Percentiles rank a stretch among this genome's conserved stretches.
phyloP scores from a whole-genome alignment of 805 yeast genomes.

The Komagataella mondaviorum region DNA sequence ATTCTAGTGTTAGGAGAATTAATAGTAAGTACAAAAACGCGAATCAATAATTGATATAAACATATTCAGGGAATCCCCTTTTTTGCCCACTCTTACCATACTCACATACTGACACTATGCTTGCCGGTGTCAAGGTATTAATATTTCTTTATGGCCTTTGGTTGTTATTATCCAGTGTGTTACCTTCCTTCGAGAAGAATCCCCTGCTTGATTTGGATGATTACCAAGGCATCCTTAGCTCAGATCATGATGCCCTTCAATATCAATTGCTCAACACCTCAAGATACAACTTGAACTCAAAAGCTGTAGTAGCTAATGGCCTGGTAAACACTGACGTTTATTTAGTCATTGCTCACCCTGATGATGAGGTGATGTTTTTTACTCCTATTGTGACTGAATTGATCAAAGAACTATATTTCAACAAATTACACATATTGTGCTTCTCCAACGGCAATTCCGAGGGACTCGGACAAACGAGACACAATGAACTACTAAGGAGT shows the following conservation, averaged over 20 bases:
- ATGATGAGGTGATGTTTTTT: constrained; percentile 97
- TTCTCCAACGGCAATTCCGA: constrained; percentile 69
- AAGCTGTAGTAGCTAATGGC: constrained; percentile 6
- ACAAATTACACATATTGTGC: constrained; percentile 47
- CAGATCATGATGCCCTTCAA: neutral
- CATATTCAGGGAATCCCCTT: neutral
- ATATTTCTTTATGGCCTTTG: neutral
- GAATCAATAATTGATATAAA: neutral
- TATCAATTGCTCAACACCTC: constrained; percentile 1
- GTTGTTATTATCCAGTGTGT: constrained; percentile 2
- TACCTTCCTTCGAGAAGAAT: neutral
- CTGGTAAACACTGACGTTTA: constrained; percentile 11
- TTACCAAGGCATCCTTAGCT: neutral
- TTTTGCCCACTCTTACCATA: neutral
- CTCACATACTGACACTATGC: neutral
- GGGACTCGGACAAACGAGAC: constrained; percentile 55
- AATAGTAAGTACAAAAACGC: neutral
- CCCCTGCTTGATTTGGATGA: neutral
- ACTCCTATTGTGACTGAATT: constrained; percentile 58
- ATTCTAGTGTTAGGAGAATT: neutral
- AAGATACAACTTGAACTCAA: constrained; percentile 11
- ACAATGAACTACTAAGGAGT: constrained; percentile 42
- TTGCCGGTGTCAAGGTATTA: neutral
- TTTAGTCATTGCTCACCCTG: constrained; percentile 81
- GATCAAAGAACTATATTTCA: constrained; percentile 30